Evolutionary conservation across 345 rosid species (phyloP).

Genomic region (Gossypium longicalyx): DNA sequence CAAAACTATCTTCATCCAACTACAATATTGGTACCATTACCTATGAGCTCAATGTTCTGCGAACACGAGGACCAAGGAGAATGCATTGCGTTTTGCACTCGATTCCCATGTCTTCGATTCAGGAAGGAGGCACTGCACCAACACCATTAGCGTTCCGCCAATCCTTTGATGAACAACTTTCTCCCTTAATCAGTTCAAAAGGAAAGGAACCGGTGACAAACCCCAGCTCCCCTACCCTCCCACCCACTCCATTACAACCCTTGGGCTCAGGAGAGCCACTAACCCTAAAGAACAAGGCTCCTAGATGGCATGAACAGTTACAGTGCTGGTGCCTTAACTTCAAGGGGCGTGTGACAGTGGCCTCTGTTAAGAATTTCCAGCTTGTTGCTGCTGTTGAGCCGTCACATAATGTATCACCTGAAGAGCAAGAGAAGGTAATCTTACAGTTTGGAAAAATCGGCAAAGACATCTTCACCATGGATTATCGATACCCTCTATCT

Average conservation of each 20-base stretch:
- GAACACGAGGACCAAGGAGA: constrained; percentile 89
- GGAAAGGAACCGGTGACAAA: constrained; percentile 37
- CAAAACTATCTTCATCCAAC: constrained; percentile 50
- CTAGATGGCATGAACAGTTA: constrained; percentile 97
- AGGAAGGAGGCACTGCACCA: constrained; percentile 62
- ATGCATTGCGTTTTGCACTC: constrained; percentile 83
- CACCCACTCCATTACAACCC: constrained; percentile 26
- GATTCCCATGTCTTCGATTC: constrained; percentile 70
- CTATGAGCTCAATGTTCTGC: constrained; percentile 92
- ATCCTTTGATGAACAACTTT: constrained; percentile 32
- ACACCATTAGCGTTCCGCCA: constrained; percentile 45
- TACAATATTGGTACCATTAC: constrained; percentile 56
- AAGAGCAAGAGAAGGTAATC: constrained; percentile 79
- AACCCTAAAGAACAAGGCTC: constrained; percentile 79
- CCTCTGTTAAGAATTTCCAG: constrained; percentile 96
- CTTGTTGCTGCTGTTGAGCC: constrained; percentile 79
- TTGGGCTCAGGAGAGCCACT: constrained; percentile 45
- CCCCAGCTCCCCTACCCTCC: constrained; percentile 34
- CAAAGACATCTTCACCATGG: constrained; percentile 94
- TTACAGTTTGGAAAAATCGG: constrained; percentile 93
- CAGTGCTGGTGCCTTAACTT: constrained; percentile 98
- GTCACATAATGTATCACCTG: constrained; percentile 45
- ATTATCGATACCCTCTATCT: constrained; percentile 83
- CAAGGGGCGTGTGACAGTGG: constrained; percentile 92
- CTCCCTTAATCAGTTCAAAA: constrained; percentile 31